Conservation (phyloP, 2,329 filamentous ascomycete genomes). For the Phoma sp. region DNA sequence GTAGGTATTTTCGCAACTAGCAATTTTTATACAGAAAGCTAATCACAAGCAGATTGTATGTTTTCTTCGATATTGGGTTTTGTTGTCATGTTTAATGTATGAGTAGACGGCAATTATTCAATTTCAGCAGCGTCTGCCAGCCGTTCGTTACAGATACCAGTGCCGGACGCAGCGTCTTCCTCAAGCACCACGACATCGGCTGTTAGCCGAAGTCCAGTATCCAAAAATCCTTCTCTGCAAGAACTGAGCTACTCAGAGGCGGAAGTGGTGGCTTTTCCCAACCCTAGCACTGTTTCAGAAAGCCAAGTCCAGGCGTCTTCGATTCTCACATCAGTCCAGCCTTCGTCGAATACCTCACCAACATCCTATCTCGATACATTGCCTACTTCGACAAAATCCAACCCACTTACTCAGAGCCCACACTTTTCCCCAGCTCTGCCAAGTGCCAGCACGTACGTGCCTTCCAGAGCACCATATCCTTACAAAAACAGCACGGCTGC, state of each 20-base stretch:
- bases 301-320: slow-evolving; percentile 1
- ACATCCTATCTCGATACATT: neutral
- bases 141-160: neutral
- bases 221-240: neutral
- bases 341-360: neutral
- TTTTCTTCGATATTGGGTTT: neutral
- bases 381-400: neutral
- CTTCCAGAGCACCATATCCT: slow-evolving; percentile 1
- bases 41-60: slow-evolving; percentile 27
- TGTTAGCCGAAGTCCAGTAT: neutral
- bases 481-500: slow-evolving; percentile 4
- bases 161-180: slow-evolving; percentile 3
- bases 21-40: neutral
- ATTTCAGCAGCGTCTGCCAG: slow-evolving; percentile 1
- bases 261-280: neutral
- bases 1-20: slow-evolving; percentile 22
- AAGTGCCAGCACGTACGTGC: neutral
- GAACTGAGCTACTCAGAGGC: neutral
- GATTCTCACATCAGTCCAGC: neutral
- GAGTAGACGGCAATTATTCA: slow-evolving; percentile 14
- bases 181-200: neutral
- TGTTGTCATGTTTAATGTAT: neutral
- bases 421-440: neutral
- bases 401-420: neutral
- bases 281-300: neutral